Evolutionary conservation across 176 grass and related monocot species (phyloP).

Genomic region (Cymbopogon citratus): DNA sequence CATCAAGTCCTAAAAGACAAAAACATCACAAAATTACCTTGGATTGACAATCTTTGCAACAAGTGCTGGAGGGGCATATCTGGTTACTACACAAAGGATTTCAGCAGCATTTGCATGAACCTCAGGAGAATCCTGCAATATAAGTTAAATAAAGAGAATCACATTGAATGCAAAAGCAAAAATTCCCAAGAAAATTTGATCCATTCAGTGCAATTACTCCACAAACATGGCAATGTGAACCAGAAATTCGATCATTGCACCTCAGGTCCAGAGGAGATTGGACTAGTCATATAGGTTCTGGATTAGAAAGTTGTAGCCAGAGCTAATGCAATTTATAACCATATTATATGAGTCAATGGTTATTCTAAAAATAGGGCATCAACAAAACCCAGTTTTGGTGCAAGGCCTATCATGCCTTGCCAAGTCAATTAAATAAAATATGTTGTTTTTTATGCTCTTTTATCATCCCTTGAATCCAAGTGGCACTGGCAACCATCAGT

Average conservation of each 20-base stretch:
- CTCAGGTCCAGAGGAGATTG: slow-evolving; percentile 8
- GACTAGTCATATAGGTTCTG: background rate
- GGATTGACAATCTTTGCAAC: slow-evolving; percentile 81
- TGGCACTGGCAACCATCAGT: background rate
- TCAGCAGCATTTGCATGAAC: slow-evolving; percentile 94
- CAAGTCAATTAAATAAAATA: background rate
- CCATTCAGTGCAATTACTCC: background rate
- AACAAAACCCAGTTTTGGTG: background rate
- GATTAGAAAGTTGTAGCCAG: background rate
- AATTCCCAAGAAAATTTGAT: background rate
- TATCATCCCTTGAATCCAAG: background rate
- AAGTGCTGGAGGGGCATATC: slow-evolving; percentile 85
- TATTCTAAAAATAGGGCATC: background rate
- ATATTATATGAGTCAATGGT: background rate
- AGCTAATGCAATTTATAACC: background rate
- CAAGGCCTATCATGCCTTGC: background rate
- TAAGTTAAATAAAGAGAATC: slow-evolving; percentile 4
- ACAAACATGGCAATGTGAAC: background rate
- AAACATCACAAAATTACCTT: slow-evolving; percentile 34
- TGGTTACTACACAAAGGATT: slow-evolving; percentile 92
- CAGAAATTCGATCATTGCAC: background rate
- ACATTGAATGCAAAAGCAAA: background rate
- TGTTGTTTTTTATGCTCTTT: too few relatives aligned
- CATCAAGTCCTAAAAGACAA: slow-evolving; percentile 18
- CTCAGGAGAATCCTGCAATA: slow-evolving; percentile 79